phyloP scores from a whole-genome alignment of 192 early-diverging fungal species.

The Entomortierella chlamydospora region DNA sequence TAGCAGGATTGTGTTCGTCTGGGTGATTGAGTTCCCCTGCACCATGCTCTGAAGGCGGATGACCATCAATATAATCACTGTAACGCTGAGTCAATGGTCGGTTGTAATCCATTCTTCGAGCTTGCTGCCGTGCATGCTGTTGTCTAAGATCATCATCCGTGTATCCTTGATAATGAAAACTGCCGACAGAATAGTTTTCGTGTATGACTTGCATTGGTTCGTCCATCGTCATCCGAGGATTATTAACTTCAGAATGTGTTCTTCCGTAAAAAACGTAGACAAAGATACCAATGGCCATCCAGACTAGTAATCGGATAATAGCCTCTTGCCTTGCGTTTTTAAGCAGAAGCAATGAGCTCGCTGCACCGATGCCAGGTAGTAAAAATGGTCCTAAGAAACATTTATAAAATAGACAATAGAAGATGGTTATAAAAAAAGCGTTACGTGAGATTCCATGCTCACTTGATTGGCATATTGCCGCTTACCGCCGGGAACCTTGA shows the following conservation, averaged over 20 bases:
- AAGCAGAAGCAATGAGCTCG: slow-evolving; percentile 72
- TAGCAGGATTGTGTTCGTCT: background rate
- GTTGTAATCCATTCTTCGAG: slow-evolving; percentile 33
- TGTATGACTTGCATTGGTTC: slow-evolving; percentile 45
- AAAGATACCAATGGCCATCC: slow-evolving; percentile 82
- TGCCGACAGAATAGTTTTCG: slow-evolving; percentile 35
- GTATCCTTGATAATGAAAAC: slow-evolving; percentile 30
- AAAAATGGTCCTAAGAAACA: slow-evolving; percentile 60
- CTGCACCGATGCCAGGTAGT: slow-evolving; percentile 72
- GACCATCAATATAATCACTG: slow-evolving; percentile 15
- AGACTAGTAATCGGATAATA: slow-evolving; percentile 79
- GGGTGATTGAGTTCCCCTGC: background rate
- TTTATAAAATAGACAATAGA: background rate
- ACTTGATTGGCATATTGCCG: too few species aligned
- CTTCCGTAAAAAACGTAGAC: slow-evolving; percentile 78
- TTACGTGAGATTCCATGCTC: background rate
- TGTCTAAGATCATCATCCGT: slow-evolving; percentile 47
- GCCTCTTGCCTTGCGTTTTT: slow-evolving; percentile 72
- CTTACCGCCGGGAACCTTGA: slow-evolving; percentile 76
- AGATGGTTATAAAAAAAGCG: background rate
- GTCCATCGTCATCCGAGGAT: slow-evolving; percentile 26
- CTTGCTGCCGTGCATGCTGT: slow-evolving; percentile 36
- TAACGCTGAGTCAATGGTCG: slow-evolving; percentile 19
- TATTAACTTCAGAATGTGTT: slow-evolving; percentile 65
- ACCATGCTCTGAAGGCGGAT: background rate